phyloP scores from a whole-genome alignment of 1,139 yeast genomes.

The Candida freyschussii region DNA sequence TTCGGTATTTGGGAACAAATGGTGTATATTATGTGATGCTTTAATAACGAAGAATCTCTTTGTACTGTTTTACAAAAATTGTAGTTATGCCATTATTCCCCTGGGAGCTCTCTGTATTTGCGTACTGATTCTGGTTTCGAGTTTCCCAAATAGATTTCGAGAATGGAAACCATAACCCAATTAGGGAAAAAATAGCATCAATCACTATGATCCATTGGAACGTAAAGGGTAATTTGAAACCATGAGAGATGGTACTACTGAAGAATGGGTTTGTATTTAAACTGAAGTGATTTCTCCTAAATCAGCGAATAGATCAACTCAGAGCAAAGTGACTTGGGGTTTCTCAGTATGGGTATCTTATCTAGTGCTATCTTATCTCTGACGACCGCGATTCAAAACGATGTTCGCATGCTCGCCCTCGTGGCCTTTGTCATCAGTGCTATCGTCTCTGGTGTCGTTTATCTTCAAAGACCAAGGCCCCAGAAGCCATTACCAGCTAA shows the following conservation, averaged over 20 bases:
- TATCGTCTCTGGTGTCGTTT: conserved; percentile 1
- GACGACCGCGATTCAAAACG: conserved; percentile 6
- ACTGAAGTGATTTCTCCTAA: too few relatives aligned
- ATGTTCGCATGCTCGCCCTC: conserved; percentile 4
- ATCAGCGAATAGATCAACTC: too few relatives aligned
- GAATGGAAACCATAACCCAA: too few relatives aligned
- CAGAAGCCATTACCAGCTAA: conserved; percentile 28
- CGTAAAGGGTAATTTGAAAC: too few relatives aligned
- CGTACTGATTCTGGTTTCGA: too few relatives aligned
- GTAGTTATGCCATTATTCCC: conserved; percentile 1
- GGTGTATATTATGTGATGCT: conserved; percentile 15
- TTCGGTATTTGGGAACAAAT: conserved; percentile 13
- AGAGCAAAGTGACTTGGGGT: too few relatives aligned
- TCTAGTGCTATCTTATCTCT: conserved; percentile 5
- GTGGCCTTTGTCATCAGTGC: conserved; percentile 3
- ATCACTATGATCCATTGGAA: too few relatives aligned
- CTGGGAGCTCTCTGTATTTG: background rate
- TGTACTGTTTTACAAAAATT: conserved; percentile 1
- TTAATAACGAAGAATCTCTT: conserved; percentile 7
- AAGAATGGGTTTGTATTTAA: too few relatives aligned
- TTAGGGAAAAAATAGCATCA: too few relatives aligned
- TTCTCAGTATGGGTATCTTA: conserved; percentile 11
- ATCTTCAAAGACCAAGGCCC: conserved; percentile 1
- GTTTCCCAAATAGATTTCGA: too few relatives aligned
- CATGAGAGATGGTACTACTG: too few relatives aligned